Conservation (phyloP, 2,329 filamentous ascomycete genomes). For the Sclerotinia spermophila region DNA sequence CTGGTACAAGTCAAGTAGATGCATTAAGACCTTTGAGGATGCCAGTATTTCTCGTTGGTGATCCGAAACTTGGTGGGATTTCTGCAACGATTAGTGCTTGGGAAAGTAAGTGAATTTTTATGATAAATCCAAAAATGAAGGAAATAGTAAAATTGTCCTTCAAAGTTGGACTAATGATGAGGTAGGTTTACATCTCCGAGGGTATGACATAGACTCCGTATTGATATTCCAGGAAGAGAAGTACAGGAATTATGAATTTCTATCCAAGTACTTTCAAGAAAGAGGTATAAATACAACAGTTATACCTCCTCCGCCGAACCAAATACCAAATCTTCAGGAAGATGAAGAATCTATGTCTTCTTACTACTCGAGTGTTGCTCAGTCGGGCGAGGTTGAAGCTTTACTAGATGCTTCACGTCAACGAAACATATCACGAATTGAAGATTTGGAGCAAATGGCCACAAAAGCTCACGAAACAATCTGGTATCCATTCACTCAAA, state of each 20-base stretch:
- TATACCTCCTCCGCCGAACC: constrained; percentile 56
- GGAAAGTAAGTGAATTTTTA: constrained; percentile 43
- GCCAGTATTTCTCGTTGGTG: constrained; percentile 70
- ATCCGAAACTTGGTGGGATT: constrained; percentile 74
- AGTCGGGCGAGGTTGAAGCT: constrained; percentile 40
- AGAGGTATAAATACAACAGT: constrained; percentile 55
- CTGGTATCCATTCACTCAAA: constrained; percentile 88
- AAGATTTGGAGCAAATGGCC: constrained; percentile 58
- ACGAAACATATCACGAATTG: constrained; percentile 54
- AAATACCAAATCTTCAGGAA: constrained; percentile 37
- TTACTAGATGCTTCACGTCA: constrained; percentile 51
- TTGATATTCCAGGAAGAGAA: constrained; percentile 63
- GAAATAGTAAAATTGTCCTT: rapidly evolving
- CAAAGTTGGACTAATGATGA: neutral
- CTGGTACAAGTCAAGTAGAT: constrained; percentile 73
- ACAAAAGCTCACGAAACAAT: constrained; percentile 59
- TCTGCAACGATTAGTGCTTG: constrained; percentile 76
- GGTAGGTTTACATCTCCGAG: constrained; percentile 65
- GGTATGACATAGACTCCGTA: constrained; percentile 70
- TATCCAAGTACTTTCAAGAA: constrained; percentile 63
- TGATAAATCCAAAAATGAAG: rapidly evolving
- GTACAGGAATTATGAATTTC: constrained; percentile 66
- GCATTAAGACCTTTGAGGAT: constrained; percentile 71
- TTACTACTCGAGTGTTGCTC: constrained; percentile 57
- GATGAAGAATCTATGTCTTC: constrained; percentile 56